These are phyloP conservation scores for Spongospora subterranea DNA, from an alignment of 208 protist species.

Conservation along the genomic window DNA sequence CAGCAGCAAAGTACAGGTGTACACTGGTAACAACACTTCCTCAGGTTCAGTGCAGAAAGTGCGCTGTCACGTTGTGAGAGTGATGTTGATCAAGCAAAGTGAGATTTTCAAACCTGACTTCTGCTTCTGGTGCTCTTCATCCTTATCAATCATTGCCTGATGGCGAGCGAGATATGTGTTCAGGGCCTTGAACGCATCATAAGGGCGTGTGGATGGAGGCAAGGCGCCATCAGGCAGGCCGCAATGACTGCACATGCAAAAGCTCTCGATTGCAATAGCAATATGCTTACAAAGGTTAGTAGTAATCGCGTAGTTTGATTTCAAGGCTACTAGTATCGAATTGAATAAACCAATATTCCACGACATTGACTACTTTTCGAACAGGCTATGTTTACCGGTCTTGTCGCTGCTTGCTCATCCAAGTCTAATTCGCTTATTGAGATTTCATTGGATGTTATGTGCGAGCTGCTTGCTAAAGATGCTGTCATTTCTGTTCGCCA, in stretches of 20 bases:
- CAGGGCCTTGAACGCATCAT: slow-evolving; percentile 26
- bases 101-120: too few relatives aligned
- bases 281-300: too few relatives aligned
- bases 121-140: too few relatives aligned
- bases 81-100: too few relatives aligned
- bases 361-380: not conserved
- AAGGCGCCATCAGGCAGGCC: not conserved
- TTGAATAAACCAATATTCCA: too few relatives aligned
- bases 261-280: not conserved
- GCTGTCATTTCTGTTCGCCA: slow-evolving; percentile 39
- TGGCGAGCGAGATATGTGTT: not conserved
- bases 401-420: not conserved
- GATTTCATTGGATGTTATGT: not conserved
- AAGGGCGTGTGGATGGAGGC: not conserved
- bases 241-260: not conserved
- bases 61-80: too few relatives aligned
- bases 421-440: slow-evolving; percentile 32
- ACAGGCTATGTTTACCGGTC: not conserved
- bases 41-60: too few relatives aligned
- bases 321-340: too few relatives aligned
- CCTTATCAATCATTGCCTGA: not conserved
- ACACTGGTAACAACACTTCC: too few relatives aligned
- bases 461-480: slow-evolving; percentile 18
- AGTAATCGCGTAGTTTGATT: too few relatives aligned
- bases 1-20: too few relatives aligned